These are phyloP conservation scores for Dactylellina haptotyla DNA, from an alignment of 2,329 filamentous ascomycete species.

Conservation along the genomic window DNA sequence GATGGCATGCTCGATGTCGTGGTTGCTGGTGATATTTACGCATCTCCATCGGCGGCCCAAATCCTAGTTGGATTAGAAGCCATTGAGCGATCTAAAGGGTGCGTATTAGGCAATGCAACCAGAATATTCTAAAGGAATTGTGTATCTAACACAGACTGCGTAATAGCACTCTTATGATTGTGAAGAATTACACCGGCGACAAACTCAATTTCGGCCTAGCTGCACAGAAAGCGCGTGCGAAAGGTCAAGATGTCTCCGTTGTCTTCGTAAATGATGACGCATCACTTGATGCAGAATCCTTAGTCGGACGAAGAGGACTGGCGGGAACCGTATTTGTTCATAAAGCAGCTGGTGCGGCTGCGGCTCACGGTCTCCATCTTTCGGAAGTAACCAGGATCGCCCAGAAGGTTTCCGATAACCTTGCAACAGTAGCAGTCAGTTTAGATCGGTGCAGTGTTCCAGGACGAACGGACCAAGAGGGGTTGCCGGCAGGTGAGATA, in stretches of 20 bases:
- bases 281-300: conserved; percentile 80
- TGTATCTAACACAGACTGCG: background rate
- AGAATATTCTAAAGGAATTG: background rate
- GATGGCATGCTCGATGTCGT: conserved; percentile 82
- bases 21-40: conserved; percentile 88
- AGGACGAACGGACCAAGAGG: conserved; percentile 61
- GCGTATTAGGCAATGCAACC: background rate
- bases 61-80: conserved; percentile 63
- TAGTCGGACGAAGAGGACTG: conserved; percentile 88
- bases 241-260: conserved; percentile 81
- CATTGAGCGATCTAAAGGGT: conserved; percentile 32
- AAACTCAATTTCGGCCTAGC: conserved; percentile 93
- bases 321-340: conserved; percentile 81
- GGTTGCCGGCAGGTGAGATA: conserved; percentile 60
- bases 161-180: conserved; percentile 82
- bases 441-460: conserved; percentile 68
- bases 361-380: conserved; percentile 20
- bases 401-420: conserved; percentile 65
- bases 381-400: conserved; percentile 21
- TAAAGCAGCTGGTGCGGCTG: conserved; percentile 50
- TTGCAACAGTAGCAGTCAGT: conserved; percentile 67
- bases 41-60: conserved; percentile 82
- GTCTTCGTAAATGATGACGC: conserved; percentile 89
- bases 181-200: conserved; percentile 95
- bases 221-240: conserved; percentile 89